These are phyloP conservation scores for Eragrostis nindensis DNA, from an alignment of 176 grass and related monocot species.

Conservation along the genomic window DNA sequence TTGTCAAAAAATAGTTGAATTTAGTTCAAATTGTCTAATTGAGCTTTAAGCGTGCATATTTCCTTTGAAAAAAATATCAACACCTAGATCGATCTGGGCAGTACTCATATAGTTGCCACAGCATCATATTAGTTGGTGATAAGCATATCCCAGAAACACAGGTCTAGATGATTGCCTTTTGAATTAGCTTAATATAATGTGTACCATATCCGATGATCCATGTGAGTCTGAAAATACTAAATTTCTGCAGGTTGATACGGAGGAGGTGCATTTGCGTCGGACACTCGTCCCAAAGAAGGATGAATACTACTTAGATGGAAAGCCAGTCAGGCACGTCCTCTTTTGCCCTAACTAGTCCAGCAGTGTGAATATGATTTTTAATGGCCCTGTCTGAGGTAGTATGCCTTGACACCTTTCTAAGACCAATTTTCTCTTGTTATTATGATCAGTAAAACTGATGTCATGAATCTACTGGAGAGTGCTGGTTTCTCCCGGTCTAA, in stretches of 20 bases:
- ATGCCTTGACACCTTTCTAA: slow-evolving; percentile 8
- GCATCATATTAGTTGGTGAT: too few relatives aligned
- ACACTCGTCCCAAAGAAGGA: slow-evolving; percentile 97
- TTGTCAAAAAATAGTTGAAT: slow-evolving; percentile 9
- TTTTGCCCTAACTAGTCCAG: slow-evolving; percentile 31
- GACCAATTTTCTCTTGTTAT: slow-evolving; percentile 15
- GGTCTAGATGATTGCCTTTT: not conserved
- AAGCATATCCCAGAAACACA: too few relatives aligned
- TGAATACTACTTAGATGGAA: slow-evolving; percentile 95
- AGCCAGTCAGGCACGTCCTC: slow-evolving; percentile 75
- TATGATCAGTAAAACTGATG: slow-evolving; percentile 92
- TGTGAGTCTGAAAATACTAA: slow-evolving; percentile 7
- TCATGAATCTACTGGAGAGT: slow-evolving; percentile 99
- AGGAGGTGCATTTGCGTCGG: slow-evolving; percentile 88
- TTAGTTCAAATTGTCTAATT: not conserved
- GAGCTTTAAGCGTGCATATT: slow-evolving; percentile 16
- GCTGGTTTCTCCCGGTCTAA: slow-evolving; percentile 98
- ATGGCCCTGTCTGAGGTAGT: too few relatives aligned
- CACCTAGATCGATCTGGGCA: not conserved
- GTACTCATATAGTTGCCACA: too few relatives aligned
- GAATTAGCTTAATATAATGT: slow-evolving; percentile 1
- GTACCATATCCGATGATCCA: not conserved
- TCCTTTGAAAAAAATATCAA: slow-evolving; percentile 9
- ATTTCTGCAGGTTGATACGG: slow-evolving; percentile 81
- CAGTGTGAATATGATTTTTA: not conserved